phyloP scores from a whole-genome alignment of 768 basidiomycete genomes.

The Dendrothele bispora region DNA sequence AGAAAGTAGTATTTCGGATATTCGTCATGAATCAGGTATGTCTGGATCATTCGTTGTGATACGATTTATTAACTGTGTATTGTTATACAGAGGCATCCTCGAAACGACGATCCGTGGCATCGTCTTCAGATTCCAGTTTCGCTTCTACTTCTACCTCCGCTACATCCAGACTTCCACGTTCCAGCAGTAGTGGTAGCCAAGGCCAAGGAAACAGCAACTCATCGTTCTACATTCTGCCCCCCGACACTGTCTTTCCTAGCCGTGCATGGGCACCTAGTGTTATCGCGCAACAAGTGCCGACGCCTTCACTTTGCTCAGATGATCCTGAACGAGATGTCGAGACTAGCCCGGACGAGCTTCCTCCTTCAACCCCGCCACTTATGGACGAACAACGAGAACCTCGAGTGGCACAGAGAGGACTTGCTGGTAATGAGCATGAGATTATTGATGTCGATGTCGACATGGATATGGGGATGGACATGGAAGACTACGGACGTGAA shows the following conservation, averaged over 20 bases:
- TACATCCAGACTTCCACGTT: constrained; percentile 1
- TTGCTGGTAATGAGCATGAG: not conserved
- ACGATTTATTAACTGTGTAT: constrained; percentile 3
- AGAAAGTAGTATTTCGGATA: constrained; percentile 8
- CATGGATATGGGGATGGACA: constrained; percentile 30
- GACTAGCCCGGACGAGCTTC: constrained; percentile 18
- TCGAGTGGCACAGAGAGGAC: constrained; percentile 1
- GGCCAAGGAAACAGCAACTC: not conserved
- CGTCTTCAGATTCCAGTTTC: constrained; percentile 23
- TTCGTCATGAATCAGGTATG: not conserved
- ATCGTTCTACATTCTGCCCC: not conserved
- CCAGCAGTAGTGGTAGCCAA: no score
- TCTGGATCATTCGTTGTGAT: not conserved
- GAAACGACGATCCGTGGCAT: constrained; percentile 37
- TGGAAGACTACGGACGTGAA: constrained; percentile 12
- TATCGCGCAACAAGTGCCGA: constrained; percentile 36
- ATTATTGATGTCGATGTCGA: constrained; percentile 32
- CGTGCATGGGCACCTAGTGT: constrained; percentile 25
- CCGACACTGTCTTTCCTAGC: not conserved
- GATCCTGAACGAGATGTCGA: constrained; percentile 50
- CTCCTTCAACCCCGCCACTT: constrained; percentile 10
- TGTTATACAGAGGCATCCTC: constrained; percentile 22
- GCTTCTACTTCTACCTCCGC: constrained; percentile 10
- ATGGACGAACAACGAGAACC: not conserved
- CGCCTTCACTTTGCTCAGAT: constrained; percentile 76